Evolutionary conservation across 306 rosid species (phyloP).

Genomic region (Herpetospermum pedunculosum): DNA sequence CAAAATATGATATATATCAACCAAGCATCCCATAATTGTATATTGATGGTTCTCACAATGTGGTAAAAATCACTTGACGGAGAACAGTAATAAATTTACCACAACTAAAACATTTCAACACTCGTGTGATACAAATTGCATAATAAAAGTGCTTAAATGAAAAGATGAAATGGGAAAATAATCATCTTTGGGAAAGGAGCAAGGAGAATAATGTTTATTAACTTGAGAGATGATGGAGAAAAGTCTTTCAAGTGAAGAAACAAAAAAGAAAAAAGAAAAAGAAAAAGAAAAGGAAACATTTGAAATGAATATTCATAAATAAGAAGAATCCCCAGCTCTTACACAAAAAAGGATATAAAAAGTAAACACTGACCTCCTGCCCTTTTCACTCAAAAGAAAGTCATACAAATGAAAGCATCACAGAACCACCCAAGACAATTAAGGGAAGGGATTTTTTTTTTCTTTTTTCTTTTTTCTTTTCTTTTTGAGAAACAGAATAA

Average conservation of each 20-base stretch:
- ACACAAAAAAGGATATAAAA: background rate
- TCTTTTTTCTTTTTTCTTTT: background rate
- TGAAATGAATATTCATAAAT: conserved; percentile 8
- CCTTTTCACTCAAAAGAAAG: conserved; percentile 3
- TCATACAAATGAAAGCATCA: conserved; percentile 10
- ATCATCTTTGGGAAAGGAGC: background rate
- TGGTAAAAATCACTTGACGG: no score
- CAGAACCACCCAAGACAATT: background rate
- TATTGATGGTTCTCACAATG: no score
- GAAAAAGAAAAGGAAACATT: background rate
- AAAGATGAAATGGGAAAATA: background rate
- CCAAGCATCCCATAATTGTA: no score
- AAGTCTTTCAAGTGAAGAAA: background rate
- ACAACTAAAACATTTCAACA: background rate
- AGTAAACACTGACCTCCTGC: background rate
- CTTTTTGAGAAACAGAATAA: background rate
- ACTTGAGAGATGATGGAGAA: background rate
- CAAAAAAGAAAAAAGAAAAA: background rate
- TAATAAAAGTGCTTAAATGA: background rate
- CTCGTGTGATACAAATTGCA: background rate
- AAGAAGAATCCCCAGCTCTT: conserved; percentile 8
- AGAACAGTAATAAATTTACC: no score
- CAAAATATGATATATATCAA: no score
- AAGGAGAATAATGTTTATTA: background rate
- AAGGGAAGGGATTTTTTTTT: background rate